Evolutionary conservation across 2,329 filamentous ascomycete genomes (phyloP).

Genomic region (Aspergillus quadrilineatus): DNA sequence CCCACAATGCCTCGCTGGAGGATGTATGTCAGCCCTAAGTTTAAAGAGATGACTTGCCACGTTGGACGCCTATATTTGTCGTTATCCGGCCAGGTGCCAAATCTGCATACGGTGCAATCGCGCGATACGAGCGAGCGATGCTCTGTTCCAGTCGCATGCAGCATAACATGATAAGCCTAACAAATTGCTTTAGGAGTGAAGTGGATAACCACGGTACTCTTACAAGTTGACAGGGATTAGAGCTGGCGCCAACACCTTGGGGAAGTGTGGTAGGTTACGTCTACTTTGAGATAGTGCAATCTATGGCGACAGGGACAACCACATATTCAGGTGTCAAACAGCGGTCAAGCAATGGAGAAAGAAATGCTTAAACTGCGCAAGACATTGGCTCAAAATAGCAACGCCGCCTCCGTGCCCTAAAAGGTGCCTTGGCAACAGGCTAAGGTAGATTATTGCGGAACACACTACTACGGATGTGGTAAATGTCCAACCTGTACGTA

Average conservation of each 20-base stretch:
- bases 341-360: neutral
- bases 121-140: neutral
- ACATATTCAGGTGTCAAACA: neutral
- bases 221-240: too few species aligned
- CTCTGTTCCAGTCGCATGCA: neutral
- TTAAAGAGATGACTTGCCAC: neutral
- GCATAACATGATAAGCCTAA: neutral
- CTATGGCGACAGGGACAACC: neutral
- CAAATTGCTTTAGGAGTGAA: neutral
- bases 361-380: neutral
- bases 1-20: too few species aligned
- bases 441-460: neutral
- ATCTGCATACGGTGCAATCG: neutral
- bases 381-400: neutral
- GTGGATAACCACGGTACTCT: too few species aligned
- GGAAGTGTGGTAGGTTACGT: neutral
- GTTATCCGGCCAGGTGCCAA: neutral
- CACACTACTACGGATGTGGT: too few species aligned
- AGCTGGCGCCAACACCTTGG: neutral
- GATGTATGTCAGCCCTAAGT: neutral
- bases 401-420: neutral
- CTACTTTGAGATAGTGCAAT: neutral
- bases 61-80: neutral
- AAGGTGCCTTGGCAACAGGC: neutral
- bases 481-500: neutral